Base-by-base conservation (phyloP, 139 green algal species). In the Trebouxia sp. region DNA sequence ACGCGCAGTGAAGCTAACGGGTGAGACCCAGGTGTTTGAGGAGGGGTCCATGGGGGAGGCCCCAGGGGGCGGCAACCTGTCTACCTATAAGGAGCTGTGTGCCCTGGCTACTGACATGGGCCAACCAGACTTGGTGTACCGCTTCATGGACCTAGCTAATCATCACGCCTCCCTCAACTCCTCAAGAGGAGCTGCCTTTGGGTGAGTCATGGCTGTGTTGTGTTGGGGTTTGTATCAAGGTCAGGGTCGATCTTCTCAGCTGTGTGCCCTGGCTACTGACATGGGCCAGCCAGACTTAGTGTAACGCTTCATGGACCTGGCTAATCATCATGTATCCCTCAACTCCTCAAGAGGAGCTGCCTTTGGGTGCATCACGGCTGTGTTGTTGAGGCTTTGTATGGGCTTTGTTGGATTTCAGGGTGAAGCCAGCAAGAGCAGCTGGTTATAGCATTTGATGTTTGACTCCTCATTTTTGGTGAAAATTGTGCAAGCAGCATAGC, bases 81-180 rank as follows among this genome's bases (percentile, higher is more conserved):
- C 76, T 56, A 98, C 95, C 0, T 97, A 98, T 83, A 87, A 91
- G 81, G 95, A 98, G 85, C 89, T 98, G 56, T 98, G 94, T 84
- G 88, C 86, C 0, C 82, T 98, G 65, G 94, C 94, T 15, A 96
- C 88, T 17, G 93, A 98, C 28, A 88, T 98, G 80, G 94, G 93
- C 2, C 92, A 98, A 89, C 95, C 95, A 5, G 95, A 98, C 70
- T 89, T 98, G 43, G 79, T 95, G 24, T 95, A 94, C 76, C 85
- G 84, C 48, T 97, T 98, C 88, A 97, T 98, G 94, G 88, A 96
- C 67, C 82, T 97, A 42, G 92, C 92, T 28, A 92, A 95, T 80
- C 88, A 95, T 66, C 82, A 92, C 48, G 78, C 83, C 30, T 86
- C 89, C 22, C 53, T 96, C 41, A 94, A 93, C 79, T 90, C 90